phyloP scores from a whole-genome alignment of 257 asterid species.

The Salvia splendens region DNA sequence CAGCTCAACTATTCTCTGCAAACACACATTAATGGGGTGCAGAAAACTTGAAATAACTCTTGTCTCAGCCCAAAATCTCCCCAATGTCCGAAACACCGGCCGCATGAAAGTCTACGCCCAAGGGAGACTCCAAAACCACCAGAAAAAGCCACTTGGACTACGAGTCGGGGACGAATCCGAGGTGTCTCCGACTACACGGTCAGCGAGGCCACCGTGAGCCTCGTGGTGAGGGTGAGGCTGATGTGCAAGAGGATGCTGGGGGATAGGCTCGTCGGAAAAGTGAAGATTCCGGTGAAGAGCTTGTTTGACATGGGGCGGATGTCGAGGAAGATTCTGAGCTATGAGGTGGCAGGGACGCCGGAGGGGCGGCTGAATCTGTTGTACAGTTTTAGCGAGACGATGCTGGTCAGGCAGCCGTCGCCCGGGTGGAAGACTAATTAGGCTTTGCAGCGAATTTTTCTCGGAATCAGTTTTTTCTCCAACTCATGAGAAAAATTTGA shows the following conservation, averaged over 20 bases:
- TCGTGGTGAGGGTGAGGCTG: slow-evolving; percentile 33
- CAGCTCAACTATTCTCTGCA: too few species aligned
- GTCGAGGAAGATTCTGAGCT: slow-evolving; percentile 23
- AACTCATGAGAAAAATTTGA: too few species aligned
- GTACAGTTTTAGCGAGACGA: slow-evolving; percentile 28
- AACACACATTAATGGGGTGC: slow-evolving; percentile 18
- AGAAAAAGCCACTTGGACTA: slow-evolving; percentile 12
- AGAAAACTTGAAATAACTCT: slow-evolving; percentile 20
- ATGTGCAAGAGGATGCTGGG: slow-evolving; percentile 28
- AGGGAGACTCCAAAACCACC: slow-evolving; percentile 15
- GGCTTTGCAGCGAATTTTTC: too few species aligned
- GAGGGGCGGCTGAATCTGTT: slow-evolving; percentile 25
- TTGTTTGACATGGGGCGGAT: slow-evolving; percentile 32
- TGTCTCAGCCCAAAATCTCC: slow-evolving; percentile 26
- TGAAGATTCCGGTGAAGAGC: slow-evolving; percentile 32
- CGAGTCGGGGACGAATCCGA: slow-evolving; percentile 23
- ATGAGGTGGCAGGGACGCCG: slow-evolving; percentile 24
- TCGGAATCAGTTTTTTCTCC: too few species aligned
- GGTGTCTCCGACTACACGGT: slow-evolving; percentile 29
- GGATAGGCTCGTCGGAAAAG: slow-evolving; percentile 33
- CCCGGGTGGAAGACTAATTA: slow-evolving; percentile 27
- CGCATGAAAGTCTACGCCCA: slow-evolving; percentile 25
- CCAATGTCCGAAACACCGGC: slow-evolving; percentile 15
- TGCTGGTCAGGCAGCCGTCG: not conserved
- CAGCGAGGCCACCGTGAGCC: slow-evolving; percentile 30